Evolutionary conservation across 768 basidiomycete genomes (phyloP).

Genomic region (Pilatotrama ljubarskyi): DNA sequence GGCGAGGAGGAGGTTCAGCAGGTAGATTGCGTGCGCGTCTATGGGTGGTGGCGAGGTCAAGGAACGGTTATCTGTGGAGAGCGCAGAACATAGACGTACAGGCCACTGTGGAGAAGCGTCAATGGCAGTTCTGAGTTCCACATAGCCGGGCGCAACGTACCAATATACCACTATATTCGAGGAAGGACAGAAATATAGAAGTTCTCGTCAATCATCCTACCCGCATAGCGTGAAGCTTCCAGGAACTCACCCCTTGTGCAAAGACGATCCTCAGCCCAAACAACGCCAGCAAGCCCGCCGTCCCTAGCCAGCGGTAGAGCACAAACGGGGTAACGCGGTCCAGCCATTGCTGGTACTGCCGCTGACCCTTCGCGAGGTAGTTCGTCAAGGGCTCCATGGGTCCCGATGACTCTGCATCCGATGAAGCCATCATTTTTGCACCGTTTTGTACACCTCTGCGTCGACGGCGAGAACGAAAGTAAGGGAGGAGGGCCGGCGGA

Average conservation of each 20-base stretch:
- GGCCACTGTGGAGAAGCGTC: conserved; percentile 48
- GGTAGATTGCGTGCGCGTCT: conserved; percentile 94
- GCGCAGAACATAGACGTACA: conserved; percentile 48
- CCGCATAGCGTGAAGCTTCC: background rate
- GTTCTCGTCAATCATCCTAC: background rate
- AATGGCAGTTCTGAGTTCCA: background rate
- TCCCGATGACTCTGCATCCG: conserved; percentile 23
- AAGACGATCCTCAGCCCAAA: conserved; percentile 87
- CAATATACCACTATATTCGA: conserved; percentile 80
- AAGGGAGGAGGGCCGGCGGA: background rate
- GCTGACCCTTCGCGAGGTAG: conserved; percentile 53
- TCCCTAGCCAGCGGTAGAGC: conserved; percentile 85
- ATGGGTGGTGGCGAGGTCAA: conserved; percentile 11
- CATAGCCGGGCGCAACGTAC: conserved; percentile 46
- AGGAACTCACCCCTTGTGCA: conserved; percentile 80
- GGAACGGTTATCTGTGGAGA: background rate
- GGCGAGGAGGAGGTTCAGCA: conserved; percentile 93
- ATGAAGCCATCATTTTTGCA: conserved; percentile 30
- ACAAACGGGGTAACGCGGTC: conserved; percentile 92
- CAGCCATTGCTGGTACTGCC: conserved; percentile 84
- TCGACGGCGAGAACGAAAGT: background rate
- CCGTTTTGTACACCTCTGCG: background rate
- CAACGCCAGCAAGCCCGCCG: conserved; percentile 64
- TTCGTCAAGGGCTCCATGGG: conserved; percentile 33
- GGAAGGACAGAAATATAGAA: background rate